phyloP scores from a whole-genome alignment of 176 grass and related monocot species.

The Musa troglodytarum region DNA sequence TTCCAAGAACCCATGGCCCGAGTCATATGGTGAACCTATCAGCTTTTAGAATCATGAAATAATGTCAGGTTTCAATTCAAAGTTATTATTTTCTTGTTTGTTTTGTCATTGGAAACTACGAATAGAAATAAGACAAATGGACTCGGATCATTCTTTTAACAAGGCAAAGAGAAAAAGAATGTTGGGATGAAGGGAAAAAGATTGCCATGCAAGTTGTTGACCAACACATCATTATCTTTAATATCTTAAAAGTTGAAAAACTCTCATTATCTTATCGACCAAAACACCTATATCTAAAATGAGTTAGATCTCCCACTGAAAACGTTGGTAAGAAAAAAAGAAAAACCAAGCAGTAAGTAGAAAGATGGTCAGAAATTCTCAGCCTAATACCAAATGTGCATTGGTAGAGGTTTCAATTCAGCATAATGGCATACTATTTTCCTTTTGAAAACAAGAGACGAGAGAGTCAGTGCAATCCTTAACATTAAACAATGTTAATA shows the following conservation, averaged over 20 bases:
- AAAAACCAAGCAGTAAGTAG: too few species aligned
- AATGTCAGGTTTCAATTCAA: slow-evolving; percentile 16
- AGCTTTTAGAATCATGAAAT: slow-evolving; percentile 45
- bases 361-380: too few species aligned
- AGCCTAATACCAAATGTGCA: too few species aligned
- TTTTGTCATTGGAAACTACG: not conserved
- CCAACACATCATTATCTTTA: not conserved
- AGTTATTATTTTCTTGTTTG: not conserved
- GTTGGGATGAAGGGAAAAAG: too few species aligned
- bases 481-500: too few species aligned
- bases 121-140: not conserved
- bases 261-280: not conserved
- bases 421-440: too few species aligned
- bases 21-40: slow-evolving; percentile 90
- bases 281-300: too few species aligned
- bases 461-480: too few species aligned
- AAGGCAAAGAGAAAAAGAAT: not conserved
- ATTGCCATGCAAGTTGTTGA: not conserved
- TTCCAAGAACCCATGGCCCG: slow-evolving; percentile 80
- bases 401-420: too few species aligned
- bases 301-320: too few species aligned
- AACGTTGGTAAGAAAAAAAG: too few species aligned
- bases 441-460: too few species aligned
- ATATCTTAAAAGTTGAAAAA: not conserved
- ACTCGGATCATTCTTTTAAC: not conserved